Percentiles rank a stretch among this genome's conserved stretches.
Conservation (phyloP, 345 rosid genomes). For the Melaleuca alternifolia region DNA sequence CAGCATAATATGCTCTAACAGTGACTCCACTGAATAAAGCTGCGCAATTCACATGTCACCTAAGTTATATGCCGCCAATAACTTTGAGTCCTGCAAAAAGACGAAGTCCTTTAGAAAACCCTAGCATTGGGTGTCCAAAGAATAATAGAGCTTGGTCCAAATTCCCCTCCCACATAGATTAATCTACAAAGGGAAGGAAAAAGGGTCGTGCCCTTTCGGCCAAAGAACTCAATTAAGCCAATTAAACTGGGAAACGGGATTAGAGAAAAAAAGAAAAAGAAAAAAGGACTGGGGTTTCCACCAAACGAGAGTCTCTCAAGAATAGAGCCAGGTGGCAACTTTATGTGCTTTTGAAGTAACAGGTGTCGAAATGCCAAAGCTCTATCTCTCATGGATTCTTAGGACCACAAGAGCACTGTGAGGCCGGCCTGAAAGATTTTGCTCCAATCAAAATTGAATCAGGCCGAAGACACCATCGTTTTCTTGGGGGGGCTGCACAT, state of each 20-base stretch:
- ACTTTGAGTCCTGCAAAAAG: background rate
- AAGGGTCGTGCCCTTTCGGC: background rate
- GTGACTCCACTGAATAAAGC: background rate
- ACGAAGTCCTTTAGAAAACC: background rate
- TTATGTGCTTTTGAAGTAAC: background rate
- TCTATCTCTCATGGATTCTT: background rate
- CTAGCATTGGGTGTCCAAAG: background rate
- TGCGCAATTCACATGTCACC: background rate
- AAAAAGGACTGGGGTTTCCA: background rate
- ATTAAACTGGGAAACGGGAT: background rate
- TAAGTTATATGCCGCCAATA: background rate
- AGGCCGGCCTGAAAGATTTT: background rate
- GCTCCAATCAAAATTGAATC: background rate
- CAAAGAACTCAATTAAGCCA: background rate
- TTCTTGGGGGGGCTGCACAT: background rate
- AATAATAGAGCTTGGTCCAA: background rate
- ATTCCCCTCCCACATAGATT: background rate
- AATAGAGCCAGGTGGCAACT: background rate
- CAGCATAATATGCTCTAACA: background rate
- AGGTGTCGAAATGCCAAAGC: background rate
- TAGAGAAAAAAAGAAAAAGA: background rate
- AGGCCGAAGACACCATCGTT: background rate
- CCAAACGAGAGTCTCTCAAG: background rate
- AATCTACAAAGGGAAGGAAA: background rate
- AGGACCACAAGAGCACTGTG: background rate